A percentile compares a stretch with the other conserved stretches of the same genome.
phyloP scores from a whole-genome alignment of 2,329 filamentous ascomycete species.

The Trichoderma hamatum region DNA sequence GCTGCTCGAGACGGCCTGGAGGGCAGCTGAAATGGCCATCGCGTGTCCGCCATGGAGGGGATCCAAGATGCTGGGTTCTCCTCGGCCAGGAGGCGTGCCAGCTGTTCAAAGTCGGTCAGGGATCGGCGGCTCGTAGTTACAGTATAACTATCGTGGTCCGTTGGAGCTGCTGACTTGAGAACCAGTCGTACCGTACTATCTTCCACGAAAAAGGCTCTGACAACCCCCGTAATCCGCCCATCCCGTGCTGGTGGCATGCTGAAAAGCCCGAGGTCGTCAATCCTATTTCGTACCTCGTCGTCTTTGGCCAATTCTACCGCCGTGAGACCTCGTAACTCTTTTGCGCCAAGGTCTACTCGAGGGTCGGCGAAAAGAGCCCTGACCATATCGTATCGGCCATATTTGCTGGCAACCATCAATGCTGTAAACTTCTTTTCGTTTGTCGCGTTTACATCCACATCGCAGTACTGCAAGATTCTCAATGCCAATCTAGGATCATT shows the following conservation, averaged over 20 bases:
- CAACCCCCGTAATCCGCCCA: conserved; percentile 85
- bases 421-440: conserved; percentile 96
- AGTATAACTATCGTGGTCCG: conserved; percentile 79
- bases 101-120: conserved; percentile 85
- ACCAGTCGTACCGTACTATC: conserved; percentile 92
- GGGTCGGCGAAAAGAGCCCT: conserved; percentile 84
- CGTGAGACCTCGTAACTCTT: conserved; percentile 84
- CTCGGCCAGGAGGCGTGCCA: conserved; percentile 78
- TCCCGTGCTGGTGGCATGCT: conserved; percentile 72
- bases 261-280: conserved; percentile 89
- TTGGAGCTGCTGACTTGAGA: conserved; percentile 88
- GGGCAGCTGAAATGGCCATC: conserved; percentile 90
- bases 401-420: conserved; percentile 98
- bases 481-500: conserved; percentile 79
- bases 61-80: conserved; percentile 97
- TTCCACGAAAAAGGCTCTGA: conserved; percentile 95
- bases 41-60: conserved; percentile 73
- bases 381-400: conserved; percentile 92
- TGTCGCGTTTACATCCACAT: conserved; percentile 92
- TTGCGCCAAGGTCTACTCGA: conserved; percentile 80
- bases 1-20: conserved; percentile 87
- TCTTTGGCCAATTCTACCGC: conserved; percentile 97
- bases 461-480: conserved; percentile 78
- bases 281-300: conserved; percentile 93
- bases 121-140: conserved; percentile 93